Conservation (phyloP, 2,329 filamentous ascomycete species). For the Cucurbitaria berberidis region DNA sequence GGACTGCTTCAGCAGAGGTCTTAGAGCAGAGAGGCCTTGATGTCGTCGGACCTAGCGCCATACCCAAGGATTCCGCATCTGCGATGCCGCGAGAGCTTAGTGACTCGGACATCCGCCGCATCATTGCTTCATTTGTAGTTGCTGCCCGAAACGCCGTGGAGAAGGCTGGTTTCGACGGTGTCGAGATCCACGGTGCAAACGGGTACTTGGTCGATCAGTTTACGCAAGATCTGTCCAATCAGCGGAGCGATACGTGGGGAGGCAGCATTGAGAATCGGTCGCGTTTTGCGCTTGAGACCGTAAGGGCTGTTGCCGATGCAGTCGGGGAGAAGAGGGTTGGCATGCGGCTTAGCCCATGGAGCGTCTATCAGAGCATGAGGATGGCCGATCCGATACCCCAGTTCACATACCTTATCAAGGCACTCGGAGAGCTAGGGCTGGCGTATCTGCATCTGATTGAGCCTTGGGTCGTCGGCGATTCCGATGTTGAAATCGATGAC, state of each 20-base stretch:
- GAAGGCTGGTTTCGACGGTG: slow-evolving; percentile 63
- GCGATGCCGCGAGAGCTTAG: slow-evolving; percentile 30
- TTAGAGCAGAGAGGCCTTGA: slow-evolving; percentile 37
- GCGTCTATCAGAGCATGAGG: slow-evolving; percentile 66
- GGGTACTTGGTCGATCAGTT: slow-evolving; percentile 73
- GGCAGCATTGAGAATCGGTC: slow-evolving; percentile 58
- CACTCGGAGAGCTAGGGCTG: slow-evolving; percentile 51
- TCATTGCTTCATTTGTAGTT: slow-evolving; percentile 45
- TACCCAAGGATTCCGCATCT: slow-evolving; percentile 21
- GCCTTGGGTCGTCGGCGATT: slow-evolving; percentile 51
- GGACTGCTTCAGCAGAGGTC: slow-evolving; percentile 51
- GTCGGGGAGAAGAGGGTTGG: slow-evolving; percentile 63
- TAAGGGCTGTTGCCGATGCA: slow-evolving; percentile 56
- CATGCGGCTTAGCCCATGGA: slow-evolving; percentile 66
- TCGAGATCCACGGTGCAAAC: slow-evolving; percentile 64
- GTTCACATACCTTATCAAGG: slow-evolving; percentile 63
- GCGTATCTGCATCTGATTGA: slow-evolving; percentile 61
- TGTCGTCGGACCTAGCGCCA: slow-evolving; percentile 50
- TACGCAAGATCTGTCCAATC: slow-evolving; percentile 63
- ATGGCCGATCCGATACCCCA: slow-evolving; percentile 68
- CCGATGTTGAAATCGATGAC: slow-evolving; percentile 45
- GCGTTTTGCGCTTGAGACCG: slow-evolving; percentile 60
- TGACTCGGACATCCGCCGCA: slow-evolving; percentile 46
- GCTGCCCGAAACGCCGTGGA: slow-evolving; percentile 52
- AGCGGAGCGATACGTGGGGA: slow-evolving; percentile 56